Base-by-base conservation (phyloP, 345 rosid species). In the Citrus australasica region DNA sequence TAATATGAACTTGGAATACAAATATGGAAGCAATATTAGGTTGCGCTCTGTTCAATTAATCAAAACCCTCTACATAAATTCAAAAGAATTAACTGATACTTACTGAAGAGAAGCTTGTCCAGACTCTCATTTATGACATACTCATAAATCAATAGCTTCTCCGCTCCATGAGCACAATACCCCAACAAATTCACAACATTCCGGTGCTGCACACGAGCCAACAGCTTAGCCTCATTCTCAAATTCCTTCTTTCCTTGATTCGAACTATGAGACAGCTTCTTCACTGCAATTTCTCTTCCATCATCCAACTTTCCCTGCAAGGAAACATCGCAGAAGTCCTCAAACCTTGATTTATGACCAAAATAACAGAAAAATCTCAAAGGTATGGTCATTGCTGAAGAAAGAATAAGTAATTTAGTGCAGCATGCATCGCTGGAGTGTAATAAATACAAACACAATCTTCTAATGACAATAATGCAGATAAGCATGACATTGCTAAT, bases 251-350 rank as follows among this genome's bases (percentile, higher is more conserved):
- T 92, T 68, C 99, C 98, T 85, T 97, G 99, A 72, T 78, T 88
- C 38, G 98, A 97, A 71, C 75, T 84, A 1, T 82, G 90, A 51
- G 99, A 87, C 72, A 97, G 79, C 86, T 87, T 94, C 93, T 97
- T 97, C 83, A 97, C 99, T 4, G 99, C 99, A 80, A 97, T 87
- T n/a, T 92, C 96, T 82, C 98, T 92, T 62, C 99, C 99, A 77
- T 93, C 97, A 77, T 79, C 79, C 81, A 97, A 83, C 82, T 83
- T 93, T 38, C 99, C 99, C 98, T 96, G 77, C 28, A 61, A 55
- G 83, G 55, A 76, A 81, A 60, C 42, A 77, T 16, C 77, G 25
- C 69, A 59, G 14, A 76, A 62, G 46, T 10, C 32, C 70, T 4
- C 38, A 62, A 11, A 33, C 70, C 76, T 71, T 24, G 38, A 37